Evolutionary conservation across 768 basidiomycete species (phyloP), one percentile per base, ranked within the genome.

Genomic region (Pleurotus platypus): DNA sequence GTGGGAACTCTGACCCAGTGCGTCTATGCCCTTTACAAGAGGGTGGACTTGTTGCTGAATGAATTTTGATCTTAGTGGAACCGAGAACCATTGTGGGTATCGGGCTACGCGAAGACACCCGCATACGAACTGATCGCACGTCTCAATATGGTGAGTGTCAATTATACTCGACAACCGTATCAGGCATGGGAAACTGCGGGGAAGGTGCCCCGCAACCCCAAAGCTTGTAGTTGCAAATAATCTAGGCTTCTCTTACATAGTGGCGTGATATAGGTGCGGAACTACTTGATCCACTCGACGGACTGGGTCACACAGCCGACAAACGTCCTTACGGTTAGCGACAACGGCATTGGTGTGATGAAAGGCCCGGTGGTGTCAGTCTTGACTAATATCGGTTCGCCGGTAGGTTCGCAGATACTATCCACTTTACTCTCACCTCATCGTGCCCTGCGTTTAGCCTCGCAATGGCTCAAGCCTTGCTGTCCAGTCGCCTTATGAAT

Each of bases 31-130:
- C 22, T 59, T 54, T 24, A 20, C 24, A 50, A 38, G 47, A 50
- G 51, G 49, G 13, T 55, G 30, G 47, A 11, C 8, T 11, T 11
- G 30, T 35, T 35, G 37, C 5, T 12, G 24, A 30, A 53, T 49
- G 26, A 37, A 53, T 48, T 51, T 61, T 8, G 30, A 38, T 38
- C 40, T 13, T 56, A 89, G 86, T 79, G 74, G 60, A 92, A 92
- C 66, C 83, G 90, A 50, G 90, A 89, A 64, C 81, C 90, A 4
- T 72, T 90, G 35, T 92, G 89, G 90, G 70, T 84, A 11, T 86
- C 87, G 4, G 68, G 73, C 22, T 91, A 91, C 63, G 68, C 74
- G 24, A 81, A 82, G 62, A 85, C 85, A 9, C 68, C 78, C 35
- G 67, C 79, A 5, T 86, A 87, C 64, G 74, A 83, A 57, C 66